Percentiles rank a stretch among this genome's conserved stretches.
phyloP scores from a whole-genome alignment of 257 asterid species.

The Datura wrightii region DNA sequence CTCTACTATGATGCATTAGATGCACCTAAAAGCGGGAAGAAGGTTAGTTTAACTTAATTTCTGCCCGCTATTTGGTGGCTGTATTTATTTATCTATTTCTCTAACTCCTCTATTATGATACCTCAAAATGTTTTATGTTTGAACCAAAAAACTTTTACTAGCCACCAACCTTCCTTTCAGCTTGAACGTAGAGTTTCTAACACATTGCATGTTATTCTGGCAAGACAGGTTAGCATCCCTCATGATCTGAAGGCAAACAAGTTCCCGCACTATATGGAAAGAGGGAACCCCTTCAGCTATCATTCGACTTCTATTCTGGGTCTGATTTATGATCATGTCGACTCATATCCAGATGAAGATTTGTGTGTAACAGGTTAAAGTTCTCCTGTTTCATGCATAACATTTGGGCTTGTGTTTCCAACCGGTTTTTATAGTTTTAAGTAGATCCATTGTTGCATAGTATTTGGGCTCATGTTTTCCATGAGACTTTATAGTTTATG shows the following conservation, averaged over 20 bases:
- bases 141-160: too few relatives aligned
- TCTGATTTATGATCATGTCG: constrained; percentile 51
- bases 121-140: too few relatives aligned
- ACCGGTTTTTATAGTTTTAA: too few relatives aligned
- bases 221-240: constrained; percentile 57
- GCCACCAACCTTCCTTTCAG: too few relatives aligned
- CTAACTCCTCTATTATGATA: too few relatives aligned
- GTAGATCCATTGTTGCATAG: background rate
- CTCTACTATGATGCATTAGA: constrained; percentile 82
- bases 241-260: constrained; percentile 48
- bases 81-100: background rate
- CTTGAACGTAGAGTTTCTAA: too few relatives aligned
- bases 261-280: constrained; percentile 76
- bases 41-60: constrained; percentile 46
- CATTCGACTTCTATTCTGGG: constrained; percentile 71
- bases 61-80: background rate
- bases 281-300: constrained; percentile 41
- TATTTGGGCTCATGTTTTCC: constrained; percentile 11
- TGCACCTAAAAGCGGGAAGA: constrained; percentile 89
- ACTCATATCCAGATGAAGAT: constrained; percentile 41
- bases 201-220: too few relatives aligned
- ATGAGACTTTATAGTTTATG: background rate
- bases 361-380: constrained; percentile 43
- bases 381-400: too few relatives aligned
- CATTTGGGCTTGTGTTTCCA: too few relatives aligned